Evolutionary conservation across 164 flowering plant genomes (phyloP).

Genomic region (Liriodendron chinense): DNA sequence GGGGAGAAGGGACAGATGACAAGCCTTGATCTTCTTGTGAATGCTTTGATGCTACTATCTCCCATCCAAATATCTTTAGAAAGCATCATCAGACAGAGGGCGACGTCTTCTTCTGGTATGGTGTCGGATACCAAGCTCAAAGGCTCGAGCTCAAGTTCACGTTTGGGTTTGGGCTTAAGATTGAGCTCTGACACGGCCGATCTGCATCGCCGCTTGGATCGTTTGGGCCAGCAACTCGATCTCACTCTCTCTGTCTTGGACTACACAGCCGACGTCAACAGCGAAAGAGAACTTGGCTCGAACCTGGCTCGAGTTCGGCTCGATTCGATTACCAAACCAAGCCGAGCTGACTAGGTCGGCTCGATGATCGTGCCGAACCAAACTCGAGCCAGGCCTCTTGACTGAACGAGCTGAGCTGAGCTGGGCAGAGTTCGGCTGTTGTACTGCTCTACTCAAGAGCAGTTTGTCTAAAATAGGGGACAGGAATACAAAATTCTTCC

Average conservation of each 20-base stretch:
- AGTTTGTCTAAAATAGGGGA: no score
- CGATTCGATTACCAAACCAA: no score
- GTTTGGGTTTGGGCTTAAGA: constrained; percentile 5
- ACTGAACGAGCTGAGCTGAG: no score
- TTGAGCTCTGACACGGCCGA: background rate
- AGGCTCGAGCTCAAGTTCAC: constrained; percentile 35
- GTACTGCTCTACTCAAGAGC: no score
- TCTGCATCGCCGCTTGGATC: constrained; percentile 53
- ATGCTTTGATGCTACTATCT: background rate
- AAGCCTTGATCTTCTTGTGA: no score
- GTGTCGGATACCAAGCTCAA: constrained; percentile 69
- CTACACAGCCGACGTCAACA: constrained; percentile 36
- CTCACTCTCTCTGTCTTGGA: constrained; percentile 76
- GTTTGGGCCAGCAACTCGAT: constrained; percentile 56
- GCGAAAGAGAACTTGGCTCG: constrained; percentile 54
- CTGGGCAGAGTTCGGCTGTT: no score
- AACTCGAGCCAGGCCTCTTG: no score
- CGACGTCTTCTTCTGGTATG: constrained; percentile 76
- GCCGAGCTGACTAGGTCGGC: no score
- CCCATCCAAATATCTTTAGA: constrained; percentile 64
- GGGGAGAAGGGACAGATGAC: no score
- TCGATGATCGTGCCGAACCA: no score
- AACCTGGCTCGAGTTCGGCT: no score
- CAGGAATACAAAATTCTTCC: no score
- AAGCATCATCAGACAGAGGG: constrained; percentile 79